A percentile compares a stretch with the other conserved stretches of the same genome.
Evolutionary conservation across 1,284 basidiomycete genomes (phyloP).

Genomic region (Cyathus olla): DNA sequence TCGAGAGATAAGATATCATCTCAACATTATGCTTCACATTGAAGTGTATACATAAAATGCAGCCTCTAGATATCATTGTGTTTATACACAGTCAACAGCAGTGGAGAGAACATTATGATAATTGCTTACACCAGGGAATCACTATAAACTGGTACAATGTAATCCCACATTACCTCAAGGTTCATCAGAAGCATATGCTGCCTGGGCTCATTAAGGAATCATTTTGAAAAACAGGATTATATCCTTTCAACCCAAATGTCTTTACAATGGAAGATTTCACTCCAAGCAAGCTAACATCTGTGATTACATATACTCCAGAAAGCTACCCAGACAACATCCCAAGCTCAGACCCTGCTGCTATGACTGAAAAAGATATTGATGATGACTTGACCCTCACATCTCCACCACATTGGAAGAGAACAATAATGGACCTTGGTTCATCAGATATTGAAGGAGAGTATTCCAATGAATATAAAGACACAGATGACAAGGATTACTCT

Average conservation of each 20-base stretch:
- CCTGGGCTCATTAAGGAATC: conserved; percentile 15
- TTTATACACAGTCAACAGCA: conserved; percentile 12
- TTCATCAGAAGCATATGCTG: conserved; percentile 6
- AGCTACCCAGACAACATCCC: too few relatives aligned
- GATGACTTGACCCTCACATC: too few relatives aligned
- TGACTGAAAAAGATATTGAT: too few relatives aligned
- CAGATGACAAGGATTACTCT: too few relatives aligned
- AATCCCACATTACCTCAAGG: conserved; percentile 15
- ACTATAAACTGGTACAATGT: conserved; percentile 26
- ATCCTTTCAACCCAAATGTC: conserved; percentile 24
- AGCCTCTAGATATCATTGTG: conserved; percentile 29
- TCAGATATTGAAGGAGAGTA: too few relatives aligned
- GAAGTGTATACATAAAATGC: conserved; percentile 28
- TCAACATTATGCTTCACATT: conserved; percentile 22
- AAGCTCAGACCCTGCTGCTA: too few relatives aligned
- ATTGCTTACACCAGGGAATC: conserved; percentile 3
- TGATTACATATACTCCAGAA: too few relatives aligned
- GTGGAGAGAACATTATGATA: conserved; percentile 14
- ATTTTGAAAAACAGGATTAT: conserved; percentile 27
- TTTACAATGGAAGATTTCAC: conserved; percentile 26
- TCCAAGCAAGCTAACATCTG: conserved; percentile 8
- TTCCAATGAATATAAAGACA: too few relatives aligned
- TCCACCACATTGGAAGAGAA: too few relatives aligned
- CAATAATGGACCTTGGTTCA: too few relatives aligned
- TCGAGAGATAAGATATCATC: too few relatives aligned